A percentile compares a stretch with the other conserved stretches of the same genome.
These are phyloP conservation scores for Claviceps sp. DNA, from an alignment of 2,329 filamentous ascomycete genomes.

Conservation along the genomic window DNA sequence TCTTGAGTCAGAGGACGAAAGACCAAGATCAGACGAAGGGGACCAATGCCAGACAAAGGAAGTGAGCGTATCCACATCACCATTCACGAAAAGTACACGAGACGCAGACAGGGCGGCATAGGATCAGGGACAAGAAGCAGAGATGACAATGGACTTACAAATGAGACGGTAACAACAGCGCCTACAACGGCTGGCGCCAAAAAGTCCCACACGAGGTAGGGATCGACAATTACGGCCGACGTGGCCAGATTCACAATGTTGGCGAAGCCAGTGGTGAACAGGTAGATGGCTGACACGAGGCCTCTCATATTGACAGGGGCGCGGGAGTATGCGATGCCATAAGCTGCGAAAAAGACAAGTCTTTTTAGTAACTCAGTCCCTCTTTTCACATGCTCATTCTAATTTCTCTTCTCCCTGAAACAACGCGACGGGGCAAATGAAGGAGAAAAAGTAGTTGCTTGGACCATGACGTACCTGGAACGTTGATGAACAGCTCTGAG, in stretches of 20 bases:
- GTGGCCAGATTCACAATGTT: conserved; percentile 31
- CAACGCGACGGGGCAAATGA: too few relatives aligned
- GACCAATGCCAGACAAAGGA: background rate
- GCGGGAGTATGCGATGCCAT: conserved; percentile 37
- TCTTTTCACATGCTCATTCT: background rate
- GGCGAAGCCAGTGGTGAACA: conserved; percentile 32
- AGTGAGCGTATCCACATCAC: too few relatives aligned
- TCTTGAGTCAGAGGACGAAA: too few relatives aligned
- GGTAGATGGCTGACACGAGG: conserved; percentile 34
- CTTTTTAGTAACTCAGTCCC: background rate
- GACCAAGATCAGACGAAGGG: background rate
- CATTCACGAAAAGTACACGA: too few relatives aligned
- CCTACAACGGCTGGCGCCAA: conserved; percentile 33
- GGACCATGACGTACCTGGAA: conserved; percentile 7
- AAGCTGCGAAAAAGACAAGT: conserved; percentile 17
- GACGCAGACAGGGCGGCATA: background rate
- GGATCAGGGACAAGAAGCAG: background rate
- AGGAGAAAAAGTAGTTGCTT: too few relatives aligned
- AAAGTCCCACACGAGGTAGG: conserved; percentile 36
- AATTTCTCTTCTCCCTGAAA: background rate
- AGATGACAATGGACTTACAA: conserved; percentile 11
- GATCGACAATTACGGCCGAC: conserved; percentile 33
- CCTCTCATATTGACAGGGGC: conserved; percentile 38
- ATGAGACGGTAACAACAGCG: conserved; percentile 27
- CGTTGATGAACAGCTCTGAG: conserved; percentile 16